Conservation (phyloP, 2,329 filamentous ascomycete genomes). For the Teratosphaeria epicoccoides region DNA sequence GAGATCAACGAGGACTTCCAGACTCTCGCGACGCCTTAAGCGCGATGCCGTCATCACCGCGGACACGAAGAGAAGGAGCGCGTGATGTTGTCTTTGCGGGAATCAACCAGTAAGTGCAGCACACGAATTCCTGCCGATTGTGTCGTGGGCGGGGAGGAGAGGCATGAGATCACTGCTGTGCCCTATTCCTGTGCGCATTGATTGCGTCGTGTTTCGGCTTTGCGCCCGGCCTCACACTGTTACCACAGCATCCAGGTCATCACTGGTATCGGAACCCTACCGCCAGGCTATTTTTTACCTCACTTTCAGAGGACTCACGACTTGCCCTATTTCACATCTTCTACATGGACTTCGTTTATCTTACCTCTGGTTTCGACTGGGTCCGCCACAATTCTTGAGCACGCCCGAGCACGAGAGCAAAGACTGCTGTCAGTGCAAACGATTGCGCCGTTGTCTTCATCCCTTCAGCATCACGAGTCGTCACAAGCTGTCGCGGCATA, state of each 20-base stretch:
- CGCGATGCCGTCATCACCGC: background rate
- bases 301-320: no score
- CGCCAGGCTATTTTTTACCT: background rate
- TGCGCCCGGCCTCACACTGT: no score
- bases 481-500: background rate
- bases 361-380: slow-evolving; percentile 4
- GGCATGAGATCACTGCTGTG: background rate
- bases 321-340: background rate
- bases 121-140: background rate
- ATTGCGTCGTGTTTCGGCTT: background rate
- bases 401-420: background rate
- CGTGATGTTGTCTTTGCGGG: background rate
- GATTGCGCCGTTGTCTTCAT: no score
- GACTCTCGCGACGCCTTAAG: background rate
- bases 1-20: no score
- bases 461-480: background rate
- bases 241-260: no score
- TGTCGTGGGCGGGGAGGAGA: background rate
- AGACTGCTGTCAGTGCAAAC: background rate
- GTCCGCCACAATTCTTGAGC: slow-evolving; percentile 6
- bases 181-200: background rate
- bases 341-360: slow-evolving; percentile 9
- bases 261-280: background rate
- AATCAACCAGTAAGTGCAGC: background rate
- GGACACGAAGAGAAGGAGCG: background rate